Percentiles rank a stretch among this genome's conserved stretches.
Conservation (phyloP, 345 rosid species). For the Cardamine chenopodiifolia region DNA sequence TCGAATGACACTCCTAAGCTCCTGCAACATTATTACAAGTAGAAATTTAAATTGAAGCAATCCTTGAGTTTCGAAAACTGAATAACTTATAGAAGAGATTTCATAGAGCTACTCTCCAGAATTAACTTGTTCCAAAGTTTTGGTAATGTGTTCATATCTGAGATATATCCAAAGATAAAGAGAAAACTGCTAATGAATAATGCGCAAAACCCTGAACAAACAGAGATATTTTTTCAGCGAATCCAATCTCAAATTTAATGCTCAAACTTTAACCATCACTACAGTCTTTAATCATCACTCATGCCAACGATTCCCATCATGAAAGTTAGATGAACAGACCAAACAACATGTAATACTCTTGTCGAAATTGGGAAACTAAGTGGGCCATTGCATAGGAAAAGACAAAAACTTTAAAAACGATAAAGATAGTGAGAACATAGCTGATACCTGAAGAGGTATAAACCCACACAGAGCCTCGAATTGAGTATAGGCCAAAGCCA, state of each 20-base stretch:
- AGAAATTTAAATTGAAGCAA: constrained; percentile 14
- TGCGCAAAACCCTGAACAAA: neutral
- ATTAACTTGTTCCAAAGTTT: neutral
- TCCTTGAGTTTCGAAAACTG: neutral
- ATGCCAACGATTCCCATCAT: neutral
- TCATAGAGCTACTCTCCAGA: neutral
- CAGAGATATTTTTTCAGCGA: neutral
- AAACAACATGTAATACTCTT: neutral
- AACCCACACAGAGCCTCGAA: constrained; percentile 96
- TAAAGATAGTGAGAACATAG: neutral
- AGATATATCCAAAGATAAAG: no score
- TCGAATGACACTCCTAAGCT: constrained; percentile 76
- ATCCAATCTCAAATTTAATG: constrained; percentile 1
- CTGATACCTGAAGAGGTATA: constrained; percentile 64
- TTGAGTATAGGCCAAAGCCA: constrained; percentile 95
- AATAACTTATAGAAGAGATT: neutral
- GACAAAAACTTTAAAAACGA: neutral
- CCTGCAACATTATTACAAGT: constrained; percentile 51
- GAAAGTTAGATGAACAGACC: neutral
- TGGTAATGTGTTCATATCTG: neutral
- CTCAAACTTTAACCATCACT: no score
- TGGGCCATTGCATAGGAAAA: constrained; percentile 20
- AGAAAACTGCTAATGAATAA: neutral
- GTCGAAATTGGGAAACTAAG: neutral
- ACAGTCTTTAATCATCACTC: constrained; percentile 1